Base-by-base conservation (phyloP, 345 rosid species). In the Hirschfeldia incana region DNA sequence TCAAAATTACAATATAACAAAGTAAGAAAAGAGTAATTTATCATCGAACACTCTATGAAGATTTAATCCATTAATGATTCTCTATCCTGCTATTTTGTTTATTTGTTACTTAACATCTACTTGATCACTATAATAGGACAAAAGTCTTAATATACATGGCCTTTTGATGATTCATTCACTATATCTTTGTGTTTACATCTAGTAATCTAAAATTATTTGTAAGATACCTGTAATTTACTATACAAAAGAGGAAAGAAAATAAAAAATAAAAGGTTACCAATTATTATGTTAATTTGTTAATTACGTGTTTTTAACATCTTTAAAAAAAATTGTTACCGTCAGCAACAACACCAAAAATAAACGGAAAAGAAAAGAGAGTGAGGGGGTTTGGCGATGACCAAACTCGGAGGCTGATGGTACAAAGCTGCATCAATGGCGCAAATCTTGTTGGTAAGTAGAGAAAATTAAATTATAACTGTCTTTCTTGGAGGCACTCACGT, bases 391-490 rank as follows among this genome's bases (percentile, higher is more conserved):
- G 49, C 49, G 49, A 70, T 59, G 78, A 73, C 65, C 74, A 73
- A 33, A 73, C 65, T 59, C 4, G 0, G 16, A 72, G 62, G 76
- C 67, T 70, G 26, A 77, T 59, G 8, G 9, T 30, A 44, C 55
- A n/a, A 60, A 60, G 62, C 44, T 62, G 0, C 68, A 70, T 80
- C 80, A 75, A 80, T 75, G 79, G 83, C 76, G 68, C 6, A 64
- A 57, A 59, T 53, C 8, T 13, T 37, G 62, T 65, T 71, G 69
- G 78, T 78, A 46, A 67, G 82, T 44, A 42, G 30, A 39, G 16
- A 28, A 1, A 49, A 27, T 42, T 42, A 42, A 42, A 37, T 1
- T 55, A 62, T 37, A 63, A 80, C 60, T 74, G 21, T 29, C 3
- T 29, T 79, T 74, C 28, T 26, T 67, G 1, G 8, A 53, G 8